phyloP scores from a whole-genome alignment of 2,329 filamentous ascomycete species.

The Esteya vermicola region DNA sequence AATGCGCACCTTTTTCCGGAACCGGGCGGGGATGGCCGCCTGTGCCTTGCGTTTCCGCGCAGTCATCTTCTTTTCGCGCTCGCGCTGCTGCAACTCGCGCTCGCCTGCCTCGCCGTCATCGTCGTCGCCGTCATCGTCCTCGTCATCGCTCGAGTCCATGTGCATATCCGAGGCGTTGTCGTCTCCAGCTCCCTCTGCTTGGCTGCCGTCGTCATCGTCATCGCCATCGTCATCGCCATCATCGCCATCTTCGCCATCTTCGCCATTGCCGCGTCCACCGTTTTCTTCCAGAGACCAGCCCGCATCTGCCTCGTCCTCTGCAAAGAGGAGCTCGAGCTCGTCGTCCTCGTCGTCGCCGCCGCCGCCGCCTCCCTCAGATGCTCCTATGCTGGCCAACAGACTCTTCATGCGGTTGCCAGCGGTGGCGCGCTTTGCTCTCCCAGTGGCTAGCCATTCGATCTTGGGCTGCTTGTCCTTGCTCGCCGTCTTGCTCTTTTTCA shows the following conservation, averaged over 20 bases:
- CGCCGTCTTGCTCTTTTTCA: neutral
- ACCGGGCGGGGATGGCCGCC: slow-evolving; percentile 55
- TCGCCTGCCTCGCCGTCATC: slow-evolving; percentile 68
- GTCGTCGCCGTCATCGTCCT: slow-evolving; percentile 59
- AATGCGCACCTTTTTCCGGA: slow-evolving; percentile 65
- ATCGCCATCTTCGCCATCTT: slow-evolving; percentile 61
- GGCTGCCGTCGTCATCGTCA: slow-evolving; percentile 35
- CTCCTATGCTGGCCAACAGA: slow-evolving; percentile 61
- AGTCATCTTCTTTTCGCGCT: slow-evolving; percentile 49
- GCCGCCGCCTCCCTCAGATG: slow-evolving; percentile 15
- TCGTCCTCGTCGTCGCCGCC: slow-evolving; percentile 27
- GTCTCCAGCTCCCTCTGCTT: slow-evolving; percentile 31
- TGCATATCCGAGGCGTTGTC: slow-evolving; percentile 65
- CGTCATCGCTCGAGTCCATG: slow-evolving; percentile 78
- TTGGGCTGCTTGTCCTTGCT: slow-evolving; percentile 3
- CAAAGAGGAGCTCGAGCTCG: slow-evolving; percentile 61
- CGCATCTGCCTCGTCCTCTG: slow-evolving; percentile 54
- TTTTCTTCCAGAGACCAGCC: slow-evolving; percentile 61
- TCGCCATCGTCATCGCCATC: slow-evolving; percentile 25
- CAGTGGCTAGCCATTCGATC: slow-evolving; percentile 59
- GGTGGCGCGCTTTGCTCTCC: slow-evolving; percentile 61
- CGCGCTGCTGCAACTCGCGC: slow-evolving; percentile 67
- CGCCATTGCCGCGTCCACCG: slow-evolving; percentile 57
- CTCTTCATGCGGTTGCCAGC: slow-evolving; percentile 74
- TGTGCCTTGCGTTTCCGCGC: slow-evolving; percentile 71